Conservation (phyloP, 1,139 yeast species). For the Suhomyces anneliseae region DNA sequence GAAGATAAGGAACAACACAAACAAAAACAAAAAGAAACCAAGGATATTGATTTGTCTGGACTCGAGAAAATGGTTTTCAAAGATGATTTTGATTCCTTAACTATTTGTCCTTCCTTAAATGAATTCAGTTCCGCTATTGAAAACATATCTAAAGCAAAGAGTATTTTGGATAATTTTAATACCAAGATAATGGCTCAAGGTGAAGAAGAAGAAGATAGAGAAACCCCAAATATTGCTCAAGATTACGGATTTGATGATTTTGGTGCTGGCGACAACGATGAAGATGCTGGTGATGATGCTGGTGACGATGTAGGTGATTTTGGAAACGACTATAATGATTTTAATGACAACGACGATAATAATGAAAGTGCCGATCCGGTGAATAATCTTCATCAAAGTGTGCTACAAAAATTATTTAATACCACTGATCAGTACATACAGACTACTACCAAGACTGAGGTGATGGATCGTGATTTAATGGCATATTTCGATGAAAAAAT, state of each 20-base stretch:
- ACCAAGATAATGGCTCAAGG: conserved; percentile 29
- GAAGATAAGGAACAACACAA: conserved; percentile 10
- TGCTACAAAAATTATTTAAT: conserved; percentile 25
- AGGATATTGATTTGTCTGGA: conserved; percentile 19
- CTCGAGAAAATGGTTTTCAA: conserved; percentile 27
- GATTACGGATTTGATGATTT: conserved; percentile 36
- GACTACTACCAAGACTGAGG: conserved; percentile 24
- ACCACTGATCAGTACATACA: conserved; percentile 21
- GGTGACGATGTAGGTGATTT: conserved; percentile 19
- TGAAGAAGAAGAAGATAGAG: conserved; percentile 13
- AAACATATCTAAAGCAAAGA: conserved; percentile 58
- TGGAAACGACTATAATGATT: conserved; percentile 16
- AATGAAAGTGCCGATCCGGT: conserved; percentile 16
- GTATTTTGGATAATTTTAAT: conserved; percentile 20
- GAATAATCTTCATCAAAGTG: conserved; percentile 24
- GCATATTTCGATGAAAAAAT: conserved; percentile 75
- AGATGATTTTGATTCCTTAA: conserved; percentile 35
- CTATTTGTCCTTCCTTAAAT: conserved; percentile 63
- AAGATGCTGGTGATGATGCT: conserved; percentile 15
- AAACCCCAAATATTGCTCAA: conserved; percentile 4
- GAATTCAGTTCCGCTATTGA: conserved; percentile 57
- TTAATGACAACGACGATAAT: conserved; percentile 19
- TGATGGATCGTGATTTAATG: conserved; percentile 69
- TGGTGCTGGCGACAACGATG: conserved; percentile 17
- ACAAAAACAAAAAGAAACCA: background rate